Percentiles rank a stretch among this genome's conserved stretches.
Conservation (phyloP, 768 basidiomycete species). For the Rhizopogon sp. region DNA sequence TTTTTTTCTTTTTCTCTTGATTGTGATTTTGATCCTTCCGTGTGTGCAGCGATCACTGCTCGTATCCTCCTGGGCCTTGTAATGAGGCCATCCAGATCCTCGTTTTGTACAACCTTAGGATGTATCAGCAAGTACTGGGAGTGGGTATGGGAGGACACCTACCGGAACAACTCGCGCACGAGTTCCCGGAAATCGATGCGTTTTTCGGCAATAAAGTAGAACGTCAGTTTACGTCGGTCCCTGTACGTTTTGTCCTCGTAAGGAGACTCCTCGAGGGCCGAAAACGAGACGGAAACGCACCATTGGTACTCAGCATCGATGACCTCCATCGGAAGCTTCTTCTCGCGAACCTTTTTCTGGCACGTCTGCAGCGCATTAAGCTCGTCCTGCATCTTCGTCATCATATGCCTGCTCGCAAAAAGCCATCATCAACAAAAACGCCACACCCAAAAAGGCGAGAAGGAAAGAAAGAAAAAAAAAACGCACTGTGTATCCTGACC, state of each 20-base stretch:
- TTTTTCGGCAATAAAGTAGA: constrained; percentile 96
- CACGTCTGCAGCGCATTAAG: constrained; percentile 88
- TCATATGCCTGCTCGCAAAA: constrained; percentile 49
- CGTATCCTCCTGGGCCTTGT: constrained; percentile 42
- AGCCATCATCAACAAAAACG: constrained; percentile 6
- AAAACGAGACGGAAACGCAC: constrained; percentile 37
- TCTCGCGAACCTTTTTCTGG: constrained; percentile 86
- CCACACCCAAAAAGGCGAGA: background rate
- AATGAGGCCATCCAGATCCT: constrained; percentile 94
- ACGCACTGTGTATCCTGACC: constrained; percentile 77
- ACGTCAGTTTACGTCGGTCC: constrained; percentile 97
- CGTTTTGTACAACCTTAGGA: constrained; percentile 81
- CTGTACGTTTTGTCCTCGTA: constrained; percentile 31
- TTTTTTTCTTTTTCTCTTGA: no score
- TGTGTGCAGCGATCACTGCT: constrained; percentile 30
- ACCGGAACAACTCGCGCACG: constrained; percentile 92
- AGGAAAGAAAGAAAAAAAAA: constrained; percentile 5
- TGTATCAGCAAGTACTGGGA: constrained; percentile 4
- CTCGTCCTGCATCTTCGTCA: constrained; percentile 86
- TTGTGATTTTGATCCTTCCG: background rate
- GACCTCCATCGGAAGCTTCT: constrained; percentile 97
- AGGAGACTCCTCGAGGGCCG: background rate
- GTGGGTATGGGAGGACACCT: constrained; percentile 1
- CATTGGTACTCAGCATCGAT: constrained; percentile 99
- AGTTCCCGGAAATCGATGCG: constrained; percentile 95